Evolutionary conservation across 176 grass and related monocot species (phyloP).

Genomic region (Oryza meyeriana): DNA sequence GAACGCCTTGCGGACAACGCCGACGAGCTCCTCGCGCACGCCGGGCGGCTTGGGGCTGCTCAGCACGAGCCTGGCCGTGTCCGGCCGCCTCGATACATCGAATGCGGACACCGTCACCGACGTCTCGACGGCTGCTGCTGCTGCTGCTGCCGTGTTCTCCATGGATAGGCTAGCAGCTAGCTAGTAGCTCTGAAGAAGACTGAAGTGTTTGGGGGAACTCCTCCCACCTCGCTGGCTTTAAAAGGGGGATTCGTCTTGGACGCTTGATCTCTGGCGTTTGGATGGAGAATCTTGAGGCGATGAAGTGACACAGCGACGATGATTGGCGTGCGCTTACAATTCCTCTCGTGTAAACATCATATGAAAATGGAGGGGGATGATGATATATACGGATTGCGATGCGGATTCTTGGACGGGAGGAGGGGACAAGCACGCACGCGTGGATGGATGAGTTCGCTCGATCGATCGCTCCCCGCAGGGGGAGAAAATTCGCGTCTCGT

Average conservation of each 20-base stretch:
- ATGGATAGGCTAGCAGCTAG: background rate
- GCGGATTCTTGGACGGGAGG: background rate
- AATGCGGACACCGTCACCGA: constrained; percentile 23
- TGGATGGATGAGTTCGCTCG: background rate
- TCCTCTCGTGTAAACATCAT: constrained; percentile 35
- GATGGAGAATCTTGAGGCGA: constrained; percentile 33
- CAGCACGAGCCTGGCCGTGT: constrained; percentile 36
- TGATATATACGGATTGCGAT: constrained; percentile 3
- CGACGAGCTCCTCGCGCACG: constrained; percentile 49
- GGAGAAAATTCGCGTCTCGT: background rate
- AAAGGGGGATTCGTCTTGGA: background rate
- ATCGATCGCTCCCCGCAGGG: background rate
- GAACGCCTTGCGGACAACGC: constrained; percentile 44
- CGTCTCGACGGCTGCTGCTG: constrained; percentile 13
- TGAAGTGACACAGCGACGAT: constrained; percentile 23
- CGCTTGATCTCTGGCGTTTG: background rate
- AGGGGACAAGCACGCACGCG: too few relatives aligned
- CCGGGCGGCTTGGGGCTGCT: constrained; percentile 45
- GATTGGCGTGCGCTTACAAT: too few relatives aligned
- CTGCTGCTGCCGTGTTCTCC: constrained; percentile 13
- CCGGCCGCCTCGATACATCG: constrained; percentile 28
- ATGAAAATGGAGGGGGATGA: too few relatives aligned
- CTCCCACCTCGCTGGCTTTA: constrained; percentile 4
- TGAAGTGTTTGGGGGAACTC: constrained; percentile 87
- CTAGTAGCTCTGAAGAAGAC: too few relatives aligned